Evolutionary conservation across 768 basidiomycete species (phyloP), one percentile per base, ranked within the genome.

Genomic region (Ramaria sp.): DNA sequence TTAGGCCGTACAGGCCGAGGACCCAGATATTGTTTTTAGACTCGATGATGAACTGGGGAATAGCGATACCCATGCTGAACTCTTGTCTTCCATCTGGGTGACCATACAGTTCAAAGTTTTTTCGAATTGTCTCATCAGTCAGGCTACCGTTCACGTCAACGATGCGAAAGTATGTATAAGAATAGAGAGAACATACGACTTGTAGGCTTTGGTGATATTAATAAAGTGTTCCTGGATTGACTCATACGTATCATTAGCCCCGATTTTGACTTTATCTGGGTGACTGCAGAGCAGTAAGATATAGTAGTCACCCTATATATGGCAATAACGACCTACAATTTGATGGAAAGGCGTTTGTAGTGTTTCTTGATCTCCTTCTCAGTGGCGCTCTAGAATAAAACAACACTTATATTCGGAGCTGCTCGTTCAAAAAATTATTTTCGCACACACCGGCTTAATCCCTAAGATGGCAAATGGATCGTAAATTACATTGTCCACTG

Each of bases 81-180:
- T 91, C 87, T 65, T 97, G 92, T n/a, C 90, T 85, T 6, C 96
- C 96, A 66, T 99, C 96, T 0, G 96, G 96, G 64, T 99, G 86
- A 2, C 93, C 92, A 59, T 88, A 97, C 36, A 83, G 73, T 60
- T 87, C 81, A 71, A 83, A 82, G 67, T 99, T 99, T 62, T 85
- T 81, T 39, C 93, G 88, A 52, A 92, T 92, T 5, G 79, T 84
- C 64, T 90, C 89, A 68, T 99, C 93, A 0, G 94, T 97, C 24
- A 99, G 71, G 7, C 89, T 92, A 60, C 30, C 18, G 41, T 60
- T 50, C 51, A 41, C 48, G 22, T 22, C 2, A 49, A 55, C n/a
- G 5, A 20, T 24, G 52, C 41, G 39, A 38, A 22, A 28, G 32
- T 9, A 2, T 34, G 24, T 38, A n/a, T 22, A 13, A 49, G 9